Percentiles rank a stretch among this genome's conserved stretches.
These are phyloP conservation scores for Volvox africanus DNA, from an alignment of 139 green algal genomes.

Conservation along the genomic window DNA sequence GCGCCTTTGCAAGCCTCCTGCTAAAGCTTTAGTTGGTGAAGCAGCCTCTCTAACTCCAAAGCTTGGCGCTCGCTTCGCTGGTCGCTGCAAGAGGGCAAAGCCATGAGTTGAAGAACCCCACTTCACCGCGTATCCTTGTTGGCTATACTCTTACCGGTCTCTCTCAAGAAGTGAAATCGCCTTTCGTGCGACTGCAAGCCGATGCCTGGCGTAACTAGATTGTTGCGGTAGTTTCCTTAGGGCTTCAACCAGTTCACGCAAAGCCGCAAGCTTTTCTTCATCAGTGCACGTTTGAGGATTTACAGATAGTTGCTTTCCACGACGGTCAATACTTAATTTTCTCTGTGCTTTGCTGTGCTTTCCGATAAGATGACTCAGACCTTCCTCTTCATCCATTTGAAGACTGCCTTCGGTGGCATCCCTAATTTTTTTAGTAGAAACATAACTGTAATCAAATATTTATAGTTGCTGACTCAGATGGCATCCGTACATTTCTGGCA, in stretches of 20 bases:
- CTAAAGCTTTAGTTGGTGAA: conserved; percentile 10
- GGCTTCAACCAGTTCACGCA: not conserved
- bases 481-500: not conserved
- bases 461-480: not conserved
- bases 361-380: not conserved
- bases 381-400: not conserved
- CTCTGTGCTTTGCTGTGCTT: not conserved
- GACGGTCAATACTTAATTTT: not conserved
- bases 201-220: conserved; percentile 20
- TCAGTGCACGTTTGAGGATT: not conserved
- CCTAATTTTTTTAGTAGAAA: too few relatives aligned
- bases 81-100: not conserved
- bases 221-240: not conserved
- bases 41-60: not conserved
- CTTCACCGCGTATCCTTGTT: too few relatives aligned
- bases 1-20: not conserved
- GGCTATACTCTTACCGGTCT: not conserved
- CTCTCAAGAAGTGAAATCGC: not conserved
- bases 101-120: not conserved
- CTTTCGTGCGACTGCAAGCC: not conserved
- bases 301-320: not conserved
- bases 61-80: not conserved
- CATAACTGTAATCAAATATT: too few relatives aligned
- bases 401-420: not conserved
- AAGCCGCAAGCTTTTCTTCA: not conserved